Percentiles rank a stretch among this genome's conserved stretches.
These are phyloP conservation scores for Cladosporium velox DNA, from an alignment of 2,329 filamentous ascomycete genomes.

Conservation along the genomic window DNA sequence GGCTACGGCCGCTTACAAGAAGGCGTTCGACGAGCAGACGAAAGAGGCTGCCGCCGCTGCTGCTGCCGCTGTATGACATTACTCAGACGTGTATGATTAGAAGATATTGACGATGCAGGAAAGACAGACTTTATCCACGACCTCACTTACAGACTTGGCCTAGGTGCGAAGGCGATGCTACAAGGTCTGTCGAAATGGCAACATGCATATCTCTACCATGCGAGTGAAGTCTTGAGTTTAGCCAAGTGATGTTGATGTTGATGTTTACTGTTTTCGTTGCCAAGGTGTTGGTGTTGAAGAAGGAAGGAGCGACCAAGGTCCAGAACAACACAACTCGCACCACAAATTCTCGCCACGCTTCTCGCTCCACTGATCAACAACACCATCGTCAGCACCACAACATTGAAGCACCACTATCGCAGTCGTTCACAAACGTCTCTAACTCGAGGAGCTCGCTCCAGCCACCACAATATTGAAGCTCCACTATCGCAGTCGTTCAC, in stretches of 20 bases:
- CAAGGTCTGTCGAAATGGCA: background rate
- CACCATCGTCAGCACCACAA: background rate
- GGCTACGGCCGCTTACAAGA: slow-evolving; percentile 71
- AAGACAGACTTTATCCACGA: background rate
- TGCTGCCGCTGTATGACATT: slow-evolving; percentile 5
- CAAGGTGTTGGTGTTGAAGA: background rate
- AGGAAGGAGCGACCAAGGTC: background rate
- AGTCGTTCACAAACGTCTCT: background rate
- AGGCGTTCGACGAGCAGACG: slow-evolving; percentile 53
- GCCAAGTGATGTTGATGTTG: background rate
- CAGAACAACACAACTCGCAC: background rate
- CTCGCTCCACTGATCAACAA: background rate
- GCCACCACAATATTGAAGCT: background rate
- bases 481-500: too few relatives aligned
- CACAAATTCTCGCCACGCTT: background rate
- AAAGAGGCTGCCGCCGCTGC: slow-evolving; percentile 14
- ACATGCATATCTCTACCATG: background rate
- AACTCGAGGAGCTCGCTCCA: background rate
- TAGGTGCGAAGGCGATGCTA: background rate
- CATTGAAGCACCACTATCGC: background rate
- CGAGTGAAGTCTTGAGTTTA: background rate
- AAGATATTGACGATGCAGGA: background rate
- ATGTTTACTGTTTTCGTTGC: background rate
- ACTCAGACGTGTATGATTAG: background rate
- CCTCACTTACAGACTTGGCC: background rate